phyloP scores from a whole-genome alignment of 768 basidiomycete genomes.

The Tulasnella sp. region DNA sequence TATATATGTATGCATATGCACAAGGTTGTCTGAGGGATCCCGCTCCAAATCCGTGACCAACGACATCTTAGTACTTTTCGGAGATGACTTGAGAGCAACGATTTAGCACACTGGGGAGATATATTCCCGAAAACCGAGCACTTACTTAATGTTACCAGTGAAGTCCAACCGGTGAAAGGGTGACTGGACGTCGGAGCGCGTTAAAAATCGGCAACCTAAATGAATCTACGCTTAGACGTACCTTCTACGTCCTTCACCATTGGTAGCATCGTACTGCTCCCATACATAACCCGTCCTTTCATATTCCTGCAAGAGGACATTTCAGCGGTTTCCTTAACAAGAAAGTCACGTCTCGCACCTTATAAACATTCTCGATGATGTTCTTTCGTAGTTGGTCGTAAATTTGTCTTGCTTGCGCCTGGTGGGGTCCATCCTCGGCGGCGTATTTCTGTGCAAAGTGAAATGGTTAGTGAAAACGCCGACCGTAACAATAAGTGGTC shows the following conservation, averaged over 20 bases:
- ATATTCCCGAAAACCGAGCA: slow-evolving; percentile 30
- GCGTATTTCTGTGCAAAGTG: slow-evolving; percentile 63
- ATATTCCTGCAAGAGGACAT: slow-evolving; percentile 60
- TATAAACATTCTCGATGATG: slow-evolving; percentile 77
- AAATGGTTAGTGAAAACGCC: background rate
- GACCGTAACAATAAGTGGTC: background rate
- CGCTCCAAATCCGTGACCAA: background rate
- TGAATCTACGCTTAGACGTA: slow-evolving; percentile 38
- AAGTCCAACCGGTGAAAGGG: slow-evolving; percentile 97
- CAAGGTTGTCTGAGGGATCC: background rate
- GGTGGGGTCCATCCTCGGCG: slow-evolving; percentile 73
- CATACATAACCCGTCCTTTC: slow-evolving; percentile 91
- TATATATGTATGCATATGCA: background rate
- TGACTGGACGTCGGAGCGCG: slow-evolving; percentile 51
- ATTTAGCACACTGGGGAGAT: slow-evolving; percentile 26
- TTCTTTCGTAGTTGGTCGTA: slow-evolving; percentile 79
- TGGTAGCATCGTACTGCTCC: slow-evolving; percentile 90
- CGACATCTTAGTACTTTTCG: slow-evolving; percentile 54
- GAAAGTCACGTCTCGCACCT: slow-evolving; percentile 40
- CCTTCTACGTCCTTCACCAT: slow-evolving; percentile 84
- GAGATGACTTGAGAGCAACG: slow-evolving; percentile 50
- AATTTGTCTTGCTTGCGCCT: slow-evolving; percentile 66
- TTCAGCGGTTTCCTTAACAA: background rate
- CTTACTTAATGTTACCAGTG: slow-evolving; percentile 82
- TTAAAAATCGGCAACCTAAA: slow-evolving; percentile 26